Conservation (phyloP, 805 yeast species). For the Kodamaea neixiangensis region DNA sequence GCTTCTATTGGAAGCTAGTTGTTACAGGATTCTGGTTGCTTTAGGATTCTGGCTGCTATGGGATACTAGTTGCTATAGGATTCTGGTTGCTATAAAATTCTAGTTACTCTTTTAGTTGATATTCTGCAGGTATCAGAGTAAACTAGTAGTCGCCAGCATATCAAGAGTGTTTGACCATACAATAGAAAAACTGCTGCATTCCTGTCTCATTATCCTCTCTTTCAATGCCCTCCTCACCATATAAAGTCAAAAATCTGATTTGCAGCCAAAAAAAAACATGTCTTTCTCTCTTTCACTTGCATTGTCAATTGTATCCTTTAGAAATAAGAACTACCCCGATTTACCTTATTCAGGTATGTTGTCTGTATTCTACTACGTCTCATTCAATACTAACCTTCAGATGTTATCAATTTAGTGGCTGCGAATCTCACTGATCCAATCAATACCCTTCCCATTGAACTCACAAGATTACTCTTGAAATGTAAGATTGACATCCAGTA, state of each 20-base stretch:
- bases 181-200: not conserved
- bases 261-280: not conserved
- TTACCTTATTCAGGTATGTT: not conserved
- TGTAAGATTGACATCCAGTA: not conserved
- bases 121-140: too few relatives aligned
- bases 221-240: too few relatives aligned
- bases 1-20: too few relatives aligned
- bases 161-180: too few relatives aligned
- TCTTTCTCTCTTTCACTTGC: not conserved
- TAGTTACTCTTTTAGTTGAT: too few relatives aligned
- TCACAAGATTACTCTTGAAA: not conserved
- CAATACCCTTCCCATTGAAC: not conserved
- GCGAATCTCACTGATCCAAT: not conserved
- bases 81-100: too few relatives aligned
- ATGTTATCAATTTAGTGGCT: not conserved
- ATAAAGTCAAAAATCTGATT: too few relatives aligned
- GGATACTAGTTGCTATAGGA: too few relatives aligned
- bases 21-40: too few relatives aligned
- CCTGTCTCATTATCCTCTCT: not conserved
- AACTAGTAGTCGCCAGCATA: too few relatives aligned
- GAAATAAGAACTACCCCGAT: not conserved
- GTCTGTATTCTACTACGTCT: not conserved
- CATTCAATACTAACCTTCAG: not conserved
- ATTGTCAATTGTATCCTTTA: not conserved
- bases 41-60: too few relatives aligned